Base-by-base conservation (phyloP, 1,284 basidiomycete species). In the Ustilago cynodontis region DNA sequence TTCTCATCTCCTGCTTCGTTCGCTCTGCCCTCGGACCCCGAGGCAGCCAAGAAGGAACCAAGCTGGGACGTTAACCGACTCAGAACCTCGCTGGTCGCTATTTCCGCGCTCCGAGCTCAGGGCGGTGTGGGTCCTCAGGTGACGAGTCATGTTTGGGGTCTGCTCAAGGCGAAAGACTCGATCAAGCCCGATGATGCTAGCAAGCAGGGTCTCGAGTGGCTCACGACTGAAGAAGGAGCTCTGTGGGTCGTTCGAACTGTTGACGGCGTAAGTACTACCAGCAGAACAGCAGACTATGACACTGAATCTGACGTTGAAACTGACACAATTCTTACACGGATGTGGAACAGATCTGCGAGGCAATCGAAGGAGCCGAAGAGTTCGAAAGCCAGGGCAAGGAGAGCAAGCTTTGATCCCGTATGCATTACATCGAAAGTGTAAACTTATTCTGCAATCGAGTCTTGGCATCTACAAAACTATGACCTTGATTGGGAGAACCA, bases 181-280 rank as follows among this genome's bases (percentile, higher is more conserved):
- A 79, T 80, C 41, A 70, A 65, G n/a, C 59, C 65, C 3, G 90
- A 88, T 70, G 89, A 78, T 43, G 69, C 86, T 7, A 63, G 80
- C 67, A 86, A 87, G 14, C 92, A 90, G 79, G 94, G 95, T 81
- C 71, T 80, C 53, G 77, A 82, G 33, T 99, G 93, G 92, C 89
- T 99, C 37, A 89, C 92, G 26, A 93, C 90, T 57, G 94, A 97
- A 85, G 93, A 95, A 86, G 96, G 96, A 35, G 91, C 93, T 29
- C 91, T 92, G 86, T 99, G 96, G 96, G 92, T 96, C 43, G 88
- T 98, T 75, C 90, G 92, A 82, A 92, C 91, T 54, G 91, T 96
- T 41, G 96, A 98, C 87, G 64, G 75, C 29, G 76, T 83, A 49
- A 65, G 77, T 73, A 61, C 10, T 29, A 20, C 11, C 47, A 50